Evolutionary conservation across 768 basidiomycete genomes (phyloP), one percentile per base, ranked within the genome.

Genomic region (Phlebiopsis gigantea): DNA sequence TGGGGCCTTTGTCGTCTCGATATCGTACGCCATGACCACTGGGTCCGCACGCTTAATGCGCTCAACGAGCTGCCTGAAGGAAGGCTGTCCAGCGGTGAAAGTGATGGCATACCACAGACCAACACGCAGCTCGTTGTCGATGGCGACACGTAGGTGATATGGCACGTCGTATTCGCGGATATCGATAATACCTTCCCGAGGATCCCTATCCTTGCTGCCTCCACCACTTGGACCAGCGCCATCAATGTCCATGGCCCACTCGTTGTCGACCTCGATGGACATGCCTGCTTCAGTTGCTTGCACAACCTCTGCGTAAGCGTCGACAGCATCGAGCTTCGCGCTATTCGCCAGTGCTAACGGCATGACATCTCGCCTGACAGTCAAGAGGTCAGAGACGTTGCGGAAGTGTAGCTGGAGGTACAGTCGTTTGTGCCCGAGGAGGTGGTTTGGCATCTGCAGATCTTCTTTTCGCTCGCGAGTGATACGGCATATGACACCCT

Each of bases 1-100:
- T n/a, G 97, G 96, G n/a, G 92, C 89, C 73, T 99, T 99, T 1
- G 95, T 96, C 17, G 93, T 95, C 71, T 99, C 97, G 67, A 99
- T 99, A 84, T 98, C 97, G 70, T 79, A 99, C 0, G 97, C 97
- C 92, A 99, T 89, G 52, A 99, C 94, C 43, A 99, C 94, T 0
- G 97, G 97, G 66, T 99, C 97, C 21, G 97, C 94, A 81, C 97
- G 94, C 69, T 97, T 96, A 57, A 98, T 94, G 55, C 93, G 84
- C 63, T 95, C 91, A 21, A 76, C 72, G 56, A 98, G 80, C 46
- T 73, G 84, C 34, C 72, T 74, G 67, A 98, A 84, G 12, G 75
- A 73, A 4, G 93, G 91, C 55, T 87, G 83, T 4, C 94, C 95
- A 3, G 84, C 85, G 1, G 80, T 79, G 62, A 95, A 93, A 4